Evolutionary conservation across 139 green algal species (phyloP).

Genomic region (Coelastrella sp.): DNA sequence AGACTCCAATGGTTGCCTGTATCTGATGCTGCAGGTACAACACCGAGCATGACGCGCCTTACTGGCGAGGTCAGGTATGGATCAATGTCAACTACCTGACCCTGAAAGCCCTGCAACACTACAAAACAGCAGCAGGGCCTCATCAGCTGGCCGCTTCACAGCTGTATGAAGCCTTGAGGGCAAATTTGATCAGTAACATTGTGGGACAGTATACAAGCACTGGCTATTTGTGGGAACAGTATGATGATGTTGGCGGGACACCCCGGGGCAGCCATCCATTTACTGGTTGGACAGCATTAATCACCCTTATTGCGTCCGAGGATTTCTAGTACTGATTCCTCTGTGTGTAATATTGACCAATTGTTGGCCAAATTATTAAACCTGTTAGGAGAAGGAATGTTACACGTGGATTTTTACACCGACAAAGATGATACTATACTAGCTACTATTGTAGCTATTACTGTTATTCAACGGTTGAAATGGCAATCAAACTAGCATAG

Average conservation of each 20-base stretch:
- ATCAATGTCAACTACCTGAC: constrained; percentile 96
- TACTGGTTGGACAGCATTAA: constrained; percentile 93
- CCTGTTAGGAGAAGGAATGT: no score
- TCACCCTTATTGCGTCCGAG: constrained; percentile 81
- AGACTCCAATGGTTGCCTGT: no score
- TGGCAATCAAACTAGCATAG: no score
- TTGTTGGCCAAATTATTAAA: no score
- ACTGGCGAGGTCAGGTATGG: constrained; percentile 95
- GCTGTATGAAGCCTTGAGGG: constrained; percentile 67
- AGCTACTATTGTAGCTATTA: no score
- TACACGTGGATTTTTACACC: no score
- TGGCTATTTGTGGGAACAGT: constrained; percentile 94
- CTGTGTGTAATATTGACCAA: no score
- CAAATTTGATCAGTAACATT: constrained; percentile 78
- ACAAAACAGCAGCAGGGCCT: constrained; percentile 17
- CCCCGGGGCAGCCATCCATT: constrained; percentile 93
- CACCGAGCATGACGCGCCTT: constrained; percentile 92
- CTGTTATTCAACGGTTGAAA: no score
- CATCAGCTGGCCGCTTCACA: constrained; percentile 42
- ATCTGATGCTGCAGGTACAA: constrained; percentile 69
- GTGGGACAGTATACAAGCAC: constrained; percentile 74
- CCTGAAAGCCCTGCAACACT: constrained; percentile 68
- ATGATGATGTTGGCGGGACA: constrained; percentile 77
- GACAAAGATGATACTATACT: no score
- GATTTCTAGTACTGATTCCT: background rate